Evolutionary conservation across 2,329 filamentous ascomycete genomes (phyloP), one percentile per base, ranked within the genome.

Genomic region (Fusarium vanettenii): DNA sequence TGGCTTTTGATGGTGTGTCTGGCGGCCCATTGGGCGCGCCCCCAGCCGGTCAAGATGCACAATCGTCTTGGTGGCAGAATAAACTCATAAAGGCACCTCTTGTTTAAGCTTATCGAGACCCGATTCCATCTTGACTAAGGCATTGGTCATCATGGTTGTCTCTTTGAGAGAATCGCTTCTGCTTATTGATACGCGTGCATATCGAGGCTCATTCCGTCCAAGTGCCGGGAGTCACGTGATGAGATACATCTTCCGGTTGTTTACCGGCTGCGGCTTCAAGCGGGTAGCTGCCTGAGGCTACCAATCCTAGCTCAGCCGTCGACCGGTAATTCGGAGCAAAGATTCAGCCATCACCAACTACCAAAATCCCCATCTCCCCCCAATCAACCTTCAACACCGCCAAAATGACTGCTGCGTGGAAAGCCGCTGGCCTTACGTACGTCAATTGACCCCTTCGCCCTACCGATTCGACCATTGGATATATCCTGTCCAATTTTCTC

Each of bases 391-490:
- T 76, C 79, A 84, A 85, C 76, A 82, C 83, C 85, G 84, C 84
- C 91, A 94, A 91, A 88, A 99, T 98, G 97, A 90, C 93, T 88
- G 96, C 95, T 89, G 94, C 95, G 85, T 99, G 96, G 97, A 98
- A 98, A 94, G 92, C 95, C 84, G 94, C 97, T 85, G 97, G 97
- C 87, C 90, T 98, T 85, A 97, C 92, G 95, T 98, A 93, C 86
- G 94, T 90, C 79, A 79, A 84, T 82, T 81, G 76, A 80, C 43
- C 61, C 70, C 69, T 59, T 37, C 61, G 52, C 52, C 62, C 37
- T 64, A 11, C 60, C 70, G 56, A 70, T 50, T 59, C 67, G 64
- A 70, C 63, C 41, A 74, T 71, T 76, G 73, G 69, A 48, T 64
- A 27, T 64, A 25, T 37, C 20, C 48, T 31, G 22, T 57, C 20